A percentile compares a stretch with the other conserved stretches of the same genome.
Conservation (phyloP, 495 filamentous ascomycete genomes). For the Aspergillus baeticus region DNA sequence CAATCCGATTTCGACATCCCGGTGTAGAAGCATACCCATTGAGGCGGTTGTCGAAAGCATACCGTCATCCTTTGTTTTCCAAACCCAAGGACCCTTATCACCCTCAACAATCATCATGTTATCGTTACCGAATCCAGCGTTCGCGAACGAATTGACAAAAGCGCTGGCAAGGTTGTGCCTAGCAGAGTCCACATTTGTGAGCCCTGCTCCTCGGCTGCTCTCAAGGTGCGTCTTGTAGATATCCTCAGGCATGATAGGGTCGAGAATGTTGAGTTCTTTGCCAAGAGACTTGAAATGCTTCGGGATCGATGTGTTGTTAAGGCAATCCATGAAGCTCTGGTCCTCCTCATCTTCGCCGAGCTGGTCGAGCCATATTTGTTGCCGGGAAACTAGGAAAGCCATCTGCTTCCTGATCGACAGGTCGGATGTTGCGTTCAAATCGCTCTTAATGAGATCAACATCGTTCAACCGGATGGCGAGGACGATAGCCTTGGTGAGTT, state of each 20-base stretch:
- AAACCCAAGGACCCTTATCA: constrained; percentile 90
- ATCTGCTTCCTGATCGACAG: constrained; percentile 86
- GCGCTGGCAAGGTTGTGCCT: constrained; percentile 92
- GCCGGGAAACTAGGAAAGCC: constrained; percentile 87
- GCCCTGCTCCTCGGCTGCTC: constrained; percentile 83
- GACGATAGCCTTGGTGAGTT: constrained; percentile 88
- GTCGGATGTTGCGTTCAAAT: constrained; percentile 79
- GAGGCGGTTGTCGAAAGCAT: constrained; percentile 96
- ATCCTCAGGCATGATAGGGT: constrained; percentile 95
- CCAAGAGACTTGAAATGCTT: constrained; percentile 91
- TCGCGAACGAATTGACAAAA: constrained; percentile 96
- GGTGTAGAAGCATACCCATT: constrained; percentile 81
- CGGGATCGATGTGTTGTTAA: constrained; percentile 82
- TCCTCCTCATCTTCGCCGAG: constrained; percentile 61
- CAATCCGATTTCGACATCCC: constrained; percentile 86
- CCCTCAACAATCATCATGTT: constrained; percentile 89
- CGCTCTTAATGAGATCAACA: constrained; percentile 69
- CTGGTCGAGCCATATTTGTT: constrained; percentile 81
- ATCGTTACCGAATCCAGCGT: constrained; percentile 91
- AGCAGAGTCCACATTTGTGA: constrained; percentile 93
- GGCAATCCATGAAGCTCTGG: constrained; percentile 70
- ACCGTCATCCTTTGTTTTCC: constrained; percentile 98
- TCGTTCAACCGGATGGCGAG: constrained; percentile 94
- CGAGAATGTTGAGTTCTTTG: constrained; percentile 95
- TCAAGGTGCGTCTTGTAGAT: constrained; percentile 99